phyloP scores from a whole-genome alignment of 371 early-diverging fungal species.

The Zychaea mexicana region DNA sequence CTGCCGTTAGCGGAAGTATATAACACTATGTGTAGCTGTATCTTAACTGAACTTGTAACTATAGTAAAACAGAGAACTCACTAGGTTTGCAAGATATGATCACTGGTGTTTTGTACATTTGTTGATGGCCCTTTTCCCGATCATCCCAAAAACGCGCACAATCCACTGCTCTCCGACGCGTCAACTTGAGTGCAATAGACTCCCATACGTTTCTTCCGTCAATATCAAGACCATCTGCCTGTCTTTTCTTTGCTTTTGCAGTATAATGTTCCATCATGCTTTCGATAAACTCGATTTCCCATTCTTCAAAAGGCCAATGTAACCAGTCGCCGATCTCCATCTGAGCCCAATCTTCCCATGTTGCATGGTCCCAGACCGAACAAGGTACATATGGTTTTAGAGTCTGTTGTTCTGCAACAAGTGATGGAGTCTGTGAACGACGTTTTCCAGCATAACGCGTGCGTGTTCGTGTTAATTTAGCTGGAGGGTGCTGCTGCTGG shows the following conservation, averaged over 20 bases:
- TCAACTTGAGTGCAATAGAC: conserved; percentile 20
- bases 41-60: too few relatives aligned
- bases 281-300: conserved; percentile 8
- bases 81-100: background rate
- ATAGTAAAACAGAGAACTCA: background rate
- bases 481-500: background rate
- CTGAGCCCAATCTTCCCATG: conserved; percentile 52
- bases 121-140: background rate
- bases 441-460: background rate
- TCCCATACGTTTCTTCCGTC: conserved; percentile 17
- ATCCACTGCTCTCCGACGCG: conserved; percentile 31
- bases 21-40: too few relatives aligned
- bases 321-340: conserved; percentile 32
- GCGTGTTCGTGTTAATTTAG: background rate
- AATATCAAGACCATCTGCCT: background rate
- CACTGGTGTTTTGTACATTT: background rate
- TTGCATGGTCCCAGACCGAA: conserved; percentile 32
- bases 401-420: background rate
- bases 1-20: too few relatives aligned
- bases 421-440: background rate
- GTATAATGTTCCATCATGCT: background rate
- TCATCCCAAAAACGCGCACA: conserved; percentile 31
- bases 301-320: conserved; percentile 36
- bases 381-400: conserved; percentile 35
- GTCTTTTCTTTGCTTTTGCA: background rate